Evolutionary conservation across 805 yeast genomes (phyloP).

Genomic region (Saturnispora saitoi): DNA sequence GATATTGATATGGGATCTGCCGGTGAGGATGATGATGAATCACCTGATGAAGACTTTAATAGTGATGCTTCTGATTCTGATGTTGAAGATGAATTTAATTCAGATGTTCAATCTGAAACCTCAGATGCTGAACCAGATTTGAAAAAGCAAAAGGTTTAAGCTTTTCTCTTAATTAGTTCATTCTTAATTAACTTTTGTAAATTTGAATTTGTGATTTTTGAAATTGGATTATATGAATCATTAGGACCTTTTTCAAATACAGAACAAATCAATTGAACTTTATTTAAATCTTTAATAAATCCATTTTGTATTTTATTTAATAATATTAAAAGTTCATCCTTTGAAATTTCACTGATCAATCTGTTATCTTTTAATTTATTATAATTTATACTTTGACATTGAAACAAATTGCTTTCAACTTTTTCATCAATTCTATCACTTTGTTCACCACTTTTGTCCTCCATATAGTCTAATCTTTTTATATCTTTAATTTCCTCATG

Average conservation of each 20-base stretch:
- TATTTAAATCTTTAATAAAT: conserved; percentile 6
- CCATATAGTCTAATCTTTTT: no score
- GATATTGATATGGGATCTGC: conserved; percentile 67
- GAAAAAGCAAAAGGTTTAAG: conserved; percentile 14
- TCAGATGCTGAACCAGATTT: conserved; percentile 35
- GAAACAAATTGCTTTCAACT: not conserved
- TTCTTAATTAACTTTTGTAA: conserved; percentile 1
- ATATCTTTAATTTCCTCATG: not conserved
- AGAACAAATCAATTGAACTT: conserved; percentile 8
- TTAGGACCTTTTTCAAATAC: conserved; percentile 9
- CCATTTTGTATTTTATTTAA: not conserved
- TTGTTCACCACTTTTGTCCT: not conserved
- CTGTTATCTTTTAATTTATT: not conserved
- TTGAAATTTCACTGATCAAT: not conserved
- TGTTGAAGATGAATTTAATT: conserved; percentile 58
- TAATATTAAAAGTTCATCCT: not conserved
- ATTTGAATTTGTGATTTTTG: conserved; percentile 7
- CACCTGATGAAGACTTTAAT: conserved; percentile 81
- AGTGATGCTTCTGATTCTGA: conserved; percentile 37
- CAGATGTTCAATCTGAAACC: conserved; percentile 5
- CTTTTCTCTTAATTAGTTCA: conserved; percentile 9
- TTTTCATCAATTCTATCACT: not conserved
- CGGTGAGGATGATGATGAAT: conserved; percentile 66
- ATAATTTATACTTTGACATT: not conserved
- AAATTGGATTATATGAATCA: not conserved